Conservation (phyloP, 208 protist species). For the Crithidia fasciculata region DNA sequence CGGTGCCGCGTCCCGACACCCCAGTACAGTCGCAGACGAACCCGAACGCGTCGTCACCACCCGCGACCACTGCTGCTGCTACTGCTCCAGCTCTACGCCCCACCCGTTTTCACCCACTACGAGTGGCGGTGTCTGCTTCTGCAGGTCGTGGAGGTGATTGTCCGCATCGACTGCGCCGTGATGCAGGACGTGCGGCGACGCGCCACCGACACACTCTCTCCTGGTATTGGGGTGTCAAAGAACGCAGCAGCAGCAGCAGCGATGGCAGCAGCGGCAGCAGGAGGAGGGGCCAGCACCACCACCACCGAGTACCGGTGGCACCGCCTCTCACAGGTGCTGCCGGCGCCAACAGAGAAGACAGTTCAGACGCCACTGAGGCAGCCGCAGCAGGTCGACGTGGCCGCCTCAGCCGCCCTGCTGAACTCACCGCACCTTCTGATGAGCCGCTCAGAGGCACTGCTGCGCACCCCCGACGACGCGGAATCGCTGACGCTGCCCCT, state of each 20-base stretch:
- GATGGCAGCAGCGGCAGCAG: background rate
- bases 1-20: background rate
- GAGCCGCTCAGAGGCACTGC: constrained; percentile 12
- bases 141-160: constrained; percentile 55
- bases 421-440: constrained; percentile 11
- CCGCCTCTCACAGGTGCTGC: constrained; percentile 34
- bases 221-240: background rate
- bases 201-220: constrained; percentile 8
- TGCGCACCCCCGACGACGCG: constrained; percentile 8
- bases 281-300: background rate
- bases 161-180: constrained; percentile 53
- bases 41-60: too few species aligned
- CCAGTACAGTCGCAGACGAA: background rate
- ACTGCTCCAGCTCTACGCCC: background rate
- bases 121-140: constrained; percentile 60
- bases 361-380: constrained; percentile 1
- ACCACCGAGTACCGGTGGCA: constrained; percentile 32
- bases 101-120: constrained; percentile 32
- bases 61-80: background rate
- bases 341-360: background rate
- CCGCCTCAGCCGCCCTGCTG: background rate
- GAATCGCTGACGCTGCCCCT: constrained; percentile 6
- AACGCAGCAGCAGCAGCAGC: too few species aligned
- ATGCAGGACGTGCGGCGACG: constrained; percentile 25
- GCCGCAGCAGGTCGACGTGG: constrained; percentile 12